These are phyloP conservation scores for Phytophthora multivora DNA, from an alignment of 352 stramenopile species.

Conservation along the genomic window DNA sequence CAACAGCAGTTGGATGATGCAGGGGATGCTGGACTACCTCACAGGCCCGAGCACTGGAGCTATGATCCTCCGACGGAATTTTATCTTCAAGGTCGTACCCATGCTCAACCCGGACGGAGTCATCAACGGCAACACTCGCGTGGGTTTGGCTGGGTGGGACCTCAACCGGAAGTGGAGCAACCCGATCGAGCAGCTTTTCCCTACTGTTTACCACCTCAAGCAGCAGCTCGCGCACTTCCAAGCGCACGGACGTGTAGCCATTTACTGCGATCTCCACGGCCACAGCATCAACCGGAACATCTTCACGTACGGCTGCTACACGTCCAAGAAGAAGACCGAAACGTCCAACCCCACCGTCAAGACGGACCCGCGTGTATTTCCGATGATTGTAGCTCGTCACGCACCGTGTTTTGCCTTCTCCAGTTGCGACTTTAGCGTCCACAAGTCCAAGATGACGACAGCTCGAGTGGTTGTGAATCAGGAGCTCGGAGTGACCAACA, in stretches of 20 bases:
- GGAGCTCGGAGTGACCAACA: slow-evolving; percentile 85
- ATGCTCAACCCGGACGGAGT: slow-evolving; percentile 95
- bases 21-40: slow-evolving; percentile 92
- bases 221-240: slow-evolving; percentile 68
- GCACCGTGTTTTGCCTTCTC: slow-evolving; percentile 78
- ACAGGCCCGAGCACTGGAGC: slow-evolving; percentile 68
- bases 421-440: slow-evolving; percentile 90
- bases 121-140: slow-evolving; percentile 92
- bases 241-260: slow-evolving; percentile 59
- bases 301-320: slow-evolving; percentile 86
- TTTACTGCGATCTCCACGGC: slow-evolving; percentile 86
- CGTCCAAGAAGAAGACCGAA: slow-evolving; percentile 35
- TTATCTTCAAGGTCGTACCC: slow-evolving; percentile 91
- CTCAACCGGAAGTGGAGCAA: slow-evolving; percentile 85
- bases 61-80: slow-evolving; percentile 68
- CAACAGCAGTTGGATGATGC: slow-evolving; percentile 93
- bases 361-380: slow-evolving; percentile 75
- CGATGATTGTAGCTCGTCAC: slow-evolving; percentile 79
- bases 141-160: slow-evolving; percentile 84
- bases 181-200: slow-evolving; percentile 80
- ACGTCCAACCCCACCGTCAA: slow-evolving; percentile 32
- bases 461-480: slow-evolving; percentile 90
- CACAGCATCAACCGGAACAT: slow-evolving; percentile 88
- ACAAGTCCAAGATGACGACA: slow-evolving; percentile 90
- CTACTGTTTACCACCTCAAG: slow-evolving; percentile 83